Conservation (phyloP, 1,284 basidiomycete genomes). For the Trichosporon asahii region DNA sequence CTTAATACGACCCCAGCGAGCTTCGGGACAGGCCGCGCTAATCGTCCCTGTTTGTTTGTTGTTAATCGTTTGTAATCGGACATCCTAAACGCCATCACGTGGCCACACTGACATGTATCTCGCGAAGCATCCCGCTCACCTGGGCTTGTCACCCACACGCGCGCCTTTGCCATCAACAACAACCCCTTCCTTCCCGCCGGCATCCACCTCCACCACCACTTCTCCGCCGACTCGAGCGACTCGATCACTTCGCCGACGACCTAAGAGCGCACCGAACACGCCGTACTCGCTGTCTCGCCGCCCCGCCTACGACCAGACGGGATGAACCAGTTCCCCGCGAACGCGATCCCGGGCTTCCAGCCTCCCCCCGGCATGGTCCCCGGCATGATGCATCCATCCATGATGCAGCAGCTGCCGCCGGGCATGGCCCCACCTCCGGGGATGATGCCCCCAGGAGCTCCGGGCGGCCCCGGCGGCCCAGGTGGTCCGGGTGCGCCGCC, state of each 20-base stretch:
- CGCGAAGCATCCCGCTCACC: background rate
- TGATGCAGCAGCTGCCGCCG: background rate
- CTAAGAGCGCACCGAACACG: too few relatives aligned
- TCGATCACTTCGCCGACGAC: too few relatives aligned
- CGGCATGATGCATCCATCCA: slow-evolving; percentile 3
- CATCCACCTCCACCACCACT: background rate
- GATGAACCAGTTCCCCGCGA: slow-evolving; percentile 25
- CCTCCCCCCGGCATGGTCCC: slow-evolving; percentile 14
- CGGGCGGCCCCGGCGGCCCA: background rate
- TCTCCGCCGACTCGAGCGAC: too few relatives aligned
- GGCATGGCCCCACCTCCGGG: background rate
- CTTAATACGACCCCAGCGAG: background rate
- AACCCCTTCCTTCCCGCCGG: background rate
- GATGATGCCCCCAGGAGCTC: background rate
- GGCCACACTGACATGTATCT: background rate
- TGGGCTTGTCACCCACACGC: background rate
- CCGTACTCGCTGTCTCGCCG: too few relatives aligned
- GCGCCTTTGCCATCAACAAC: background rate
- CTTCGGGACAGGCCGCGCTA: background rate
- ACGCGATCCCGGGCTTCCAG: slow-evolving; percentile 19
- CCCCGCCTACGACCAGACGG: too few relatives aligned
- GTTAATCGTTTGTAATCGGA: slow-evolving; percentile 7
- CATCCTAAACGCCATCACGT: background rate
- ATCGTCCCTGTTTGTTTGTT: background rate
- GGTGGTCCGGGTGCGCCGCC: slow-evolving; percentile 10